Percentiles rank a stretch among this genome's conserved stretches.
Conservation (phyloP, 805 yeast species). For the Ogataea methanolica region DNA sequence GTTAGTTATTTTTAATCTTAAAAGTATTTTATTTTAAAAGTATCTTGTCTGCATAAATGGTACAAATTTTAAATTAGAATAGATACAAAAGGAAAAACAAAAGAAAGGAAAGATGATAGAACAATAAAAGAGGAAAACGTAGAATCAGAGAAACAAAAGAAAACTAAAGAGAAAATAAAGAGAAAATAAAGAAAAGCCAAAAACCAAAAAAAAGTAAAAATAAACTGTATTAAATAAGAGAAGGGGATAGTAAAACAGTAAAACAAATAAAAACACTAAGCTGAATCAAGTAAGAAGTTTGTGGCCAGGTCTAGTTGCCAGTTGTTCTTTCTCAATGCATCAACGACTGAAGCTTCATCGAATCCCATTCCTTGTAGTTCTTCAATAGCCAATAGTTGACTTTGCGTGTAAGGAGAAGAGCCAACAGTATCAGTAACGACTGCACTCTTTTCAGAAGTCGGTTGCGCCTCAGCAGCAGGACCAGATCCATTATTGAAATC, state of each 20-base stretch:
- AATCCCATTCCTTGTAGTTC: slow-evolving; percentile 92
- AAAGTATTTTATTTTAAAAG: neutral
- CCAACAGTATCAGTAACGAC: neutral
- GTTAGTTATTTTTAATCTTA: too few relatives aligned
- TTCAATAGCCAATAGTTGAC: slow-evolving; percentile 50
- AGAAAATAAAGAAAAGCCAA: neutral
- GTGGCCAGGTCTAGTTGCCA: slow-evolving; percentile 89
- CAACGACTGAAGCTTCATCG: slow-evolving; percentile 54
- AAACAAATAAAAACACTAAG: slow-evolving; percentile 29
- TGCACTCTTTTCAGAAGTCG: neutral
- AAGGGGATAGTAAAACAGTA: neutral
- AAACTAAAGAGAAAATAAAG: neutral
- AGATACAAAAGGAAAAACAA: neutral
- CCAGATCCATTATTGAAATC: slow-evolving; percentile 6
- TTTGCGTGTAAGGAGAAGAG: slow-evolving; percentile 17
- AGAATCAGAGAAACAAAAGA: neutral
- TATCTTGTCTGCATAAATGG: neutral
- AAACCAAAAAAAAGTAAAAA: neutral
- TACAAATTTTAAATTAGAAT: too few relatives aligned
- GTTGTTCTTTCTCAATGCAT: slow-evolving; percentile 62
- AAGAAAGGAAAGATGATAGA: neutral
- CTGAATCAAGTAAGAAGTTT: slow-evolving; percentile 71
- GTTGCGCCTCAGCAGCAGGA: slow-evolving; percentile 16
- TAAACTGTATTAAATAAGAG: neutral
- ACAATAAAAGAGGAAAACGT: neutral